These are phyloP conservation scores for Candida tibetensis DNA, from an alignment of 805 yeast genomes.

Conservation along the genomic window DNA sequence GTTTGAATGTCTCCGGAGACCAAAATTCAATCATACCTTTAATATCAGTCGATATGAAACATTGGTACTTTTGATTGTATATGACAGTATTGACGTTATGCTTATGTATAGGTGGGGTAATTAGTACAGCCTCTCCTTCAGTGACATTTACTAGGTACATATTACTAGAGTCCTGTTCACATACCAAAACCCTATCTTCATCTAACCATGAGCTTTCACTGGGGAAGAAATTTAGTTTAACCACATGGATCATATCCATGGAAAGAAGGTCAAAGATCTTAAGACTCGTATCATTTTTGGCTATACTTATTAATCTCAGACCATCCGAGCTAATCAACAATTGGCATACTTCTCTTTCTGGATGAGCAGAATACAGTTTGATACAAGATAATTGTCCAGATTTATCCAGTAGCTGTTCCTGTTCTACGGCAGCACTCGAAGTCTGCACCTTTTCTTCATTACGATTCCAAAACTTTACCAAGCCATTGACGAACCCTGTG, in stretches of 20 bases:
- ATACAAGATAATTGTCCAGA: conserved; percentile 11
- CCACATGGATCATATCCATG: conserved; percentile 34
- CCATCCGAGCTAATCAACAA: conserved; percentile 15
- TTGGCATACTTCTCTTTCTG: conserved; percentile 12
- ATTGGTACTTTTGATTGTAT: conserved; percentile 13
- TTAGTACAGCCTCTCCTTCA: conserved; percentile 10
- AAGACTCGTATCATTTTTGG: conserved; percentile 15
- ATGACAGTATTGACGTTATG: conserved; percentile 10
- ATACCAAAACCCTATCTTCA: conserved; percentile 10
- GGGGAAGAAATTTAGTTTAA: conserved; percentile 25
- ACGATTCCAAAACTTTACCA: conserved; percentile 20
- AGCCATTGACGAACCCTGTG: conserved; percentile 19
- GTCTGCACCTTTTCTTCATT: not conserved
- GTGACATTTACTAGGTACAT: conserved; percentile 11
- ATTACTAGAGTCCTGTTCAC: conserved; percentile 11
- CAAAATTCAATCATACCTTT: conserved; percentile 23
- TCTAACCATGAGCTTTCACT: conserved; percentile 2
- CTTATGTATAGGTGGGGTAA: conserved; percentile 11
- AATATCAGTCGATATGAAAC: conserved; percentile 19
- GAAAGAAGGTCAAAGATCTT: conserved; percentile 32
- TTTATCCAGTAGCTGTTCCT: conserved; percentile 3
- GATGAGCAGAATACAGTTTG: conserved; percentile 18
- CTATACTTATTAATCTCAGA: conserved; percentile 20
- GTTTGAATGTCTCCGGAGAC: conserved; percentile 7
- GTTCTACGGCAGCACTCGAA: not conserved